A percentile compares a stretch with the other conserved stretches of the same genome.
phyloP scores from a whole-genome alignment of 2,329 filamentous ascomycete species.

The Xylaria sp. region DNA sequence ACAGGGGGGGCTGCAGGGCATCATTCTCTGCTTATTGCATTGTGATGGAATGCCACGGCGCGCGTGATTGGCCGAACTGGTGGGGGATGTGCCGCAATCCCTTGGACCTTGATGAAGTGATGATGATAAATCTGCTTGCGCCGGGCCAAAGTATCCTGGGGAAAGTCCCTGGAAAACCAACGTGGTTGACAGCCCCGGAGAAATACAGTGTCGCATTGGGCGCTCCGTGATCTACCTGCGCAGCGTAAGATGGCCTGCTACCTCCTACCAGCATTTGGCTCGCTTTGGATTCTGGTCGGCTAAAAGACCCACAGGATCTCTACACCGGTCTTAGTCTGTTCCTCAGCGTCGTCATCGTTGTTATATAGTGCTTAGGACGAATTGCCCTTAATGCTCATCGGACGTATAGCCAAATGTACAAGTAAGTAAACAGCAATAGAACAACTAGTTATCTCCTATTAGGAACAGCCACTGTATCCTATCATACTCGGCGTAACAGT shows the following conservation, averaged over 20 bases:
- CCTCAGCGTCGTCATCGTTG: neutral
- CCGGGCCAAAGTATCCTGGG: slow-evolving; percentile 17
- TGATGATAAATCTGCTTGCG: slow-evolving; percentile 37
- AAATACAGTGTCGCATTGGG: slow-evolving; percentile 33
- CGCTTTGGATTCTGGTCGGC: slow-evolving; percentile 12
- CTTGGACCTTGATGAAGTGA: slow-evolving; percentile 38
- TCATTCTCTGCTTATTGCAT: slow-evolving; percentile 7
- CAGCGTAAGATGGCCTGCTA: slow-evolving; percentile 6
- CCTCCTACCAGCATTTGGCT: slow-evolving; percentile 1
- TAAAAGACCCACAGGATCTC: slow-evolving; percentile 3
- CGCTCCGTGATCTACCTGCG: slow-evolving; percentile 19
- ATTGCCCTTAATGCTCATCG: too few relatives aligned
- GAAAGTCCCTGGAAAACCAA: slow-evolving; percentile 24
- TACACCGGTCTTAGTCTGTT: slow-evolving; percentile 10
- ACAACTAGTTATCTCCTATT: too few relatives aligned
- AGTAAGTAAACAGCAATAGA: too few relatives aligned
- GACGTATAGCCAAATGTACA: neutral
- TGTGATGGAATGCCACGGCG: slow-evolving; percentile 18
- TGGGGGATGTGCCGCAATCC: slow-evolving; percentile 12
- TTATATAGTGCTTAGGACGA: too few relatives aligned
- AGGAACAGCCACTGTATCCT: too few relatives aligned
- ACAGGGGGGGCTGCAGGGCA: slow-evolving; percentile 2
- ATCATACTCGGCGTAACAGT: too few relatives aligned
- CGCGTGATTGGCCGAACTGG: slow-evolving; percentile 10
- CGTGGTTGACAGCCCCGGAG: slow-evolving; percentile 32